These are phyloP conservation scores for Rosa chinensis DNA, from an alignment of 306 rosid genomes.

Conservation along the genomic window DNA sequence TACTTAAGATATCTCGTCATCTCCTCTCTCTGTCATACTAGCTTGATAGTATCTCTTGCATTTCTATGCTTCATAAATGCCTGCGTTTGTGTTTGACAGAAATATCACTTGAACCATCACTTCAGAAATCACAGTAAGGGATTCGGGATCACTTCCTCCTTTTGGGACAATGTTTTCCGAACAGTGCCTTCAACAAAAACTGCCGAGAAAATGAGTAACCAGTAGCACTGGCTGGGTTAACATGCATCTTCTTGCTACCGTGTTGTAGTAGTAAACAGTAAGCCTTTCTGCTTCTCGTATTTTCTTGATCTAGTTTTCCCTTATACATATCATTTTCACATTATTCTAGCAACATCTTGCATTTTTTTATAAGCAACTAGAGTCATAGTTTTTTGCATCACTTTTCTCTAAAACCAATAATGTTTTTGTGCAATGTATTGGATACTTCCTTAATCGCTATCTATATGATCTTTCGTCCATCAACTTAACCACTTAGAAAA, in stretches of 20 bases:
- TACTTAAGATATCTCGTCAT: neutral
- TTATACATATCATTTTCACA: no score
- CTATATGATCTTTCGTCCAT: no score
- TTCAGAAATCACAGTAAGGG: constrained; percentile 29
- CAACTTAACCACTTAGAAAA: no score
- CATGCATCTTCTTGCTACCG: neutral
- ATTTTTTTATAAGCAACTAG: no score
- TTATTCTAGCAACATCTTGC: neutral
- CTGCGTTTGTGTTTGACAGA: constrained; percentile 15
- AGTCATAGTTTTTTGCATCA: no score
- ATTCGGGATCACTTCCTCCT: constrained; percentile 40
- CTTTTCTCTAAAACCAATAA: no score
- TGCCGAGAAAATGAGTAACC: constrained; percentile 9
- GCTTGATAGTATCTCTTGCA: neutral
- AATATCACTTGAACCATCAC: constrained; percentile 40
- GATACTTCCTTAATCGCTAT: no score
- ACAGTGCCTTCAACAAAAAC: constrained; percentile 25
- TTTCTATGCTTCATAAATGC: neutral
- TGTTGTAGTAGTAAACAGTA: neutral
- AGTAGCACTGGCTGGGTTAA: neutral
- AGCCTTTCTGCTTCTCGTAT: neutral
- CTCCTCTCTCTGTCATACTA: neutral
- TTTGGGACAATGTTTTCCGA: constrained; percentile 43
- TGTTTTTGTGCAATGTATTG: no score
- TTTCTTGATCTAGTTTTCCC: no score